phyloP scores from a whole-genome alignment of 768 basidiomycete genomes.

The Suillus plorans region DNA sequence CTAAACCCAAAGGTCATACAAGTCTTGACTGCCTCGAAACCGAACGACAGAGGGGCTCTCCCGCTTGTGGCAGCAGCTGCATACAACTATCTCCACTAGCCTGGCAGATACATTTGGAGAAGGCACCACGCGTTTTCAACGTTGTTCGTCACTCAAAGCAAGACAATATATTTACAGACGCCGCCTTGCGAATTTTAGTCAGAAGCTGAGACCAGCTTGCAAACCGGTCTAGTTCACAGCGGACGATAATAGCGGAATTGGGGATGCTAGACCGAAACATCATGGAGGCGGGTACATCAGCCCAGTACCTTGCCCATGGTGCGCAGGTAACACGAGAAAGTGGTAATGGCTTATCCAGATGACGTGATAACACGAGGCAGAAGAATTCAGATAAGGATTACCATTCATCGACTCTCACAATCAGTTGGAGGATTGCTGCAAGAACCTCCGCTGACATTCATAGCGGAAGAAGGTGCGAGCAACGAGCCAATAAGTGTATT shows the following conservation, averaged over 20 bases:
- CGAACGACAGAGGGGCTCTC: not conserved
- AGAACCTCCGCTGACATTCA: slow-evolving; percentile 3
- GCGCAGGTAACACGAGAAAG: not conserved
- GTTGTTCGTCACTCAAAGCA: not conserved
- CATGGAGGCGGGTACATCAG: not conserved
- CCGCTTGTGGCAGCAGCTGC: not conserved
- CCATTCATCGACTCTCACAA: not conserved
- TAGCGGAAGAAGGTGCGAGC: slow-evolving; percentile 2
- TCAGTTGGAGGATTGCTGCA: slow-evolving; percentile 1
- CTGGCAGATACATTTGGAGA: slow-evolving; percentile 1
- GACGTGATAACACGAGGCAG: not conserved
- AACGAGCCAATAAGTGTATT: not conserved
- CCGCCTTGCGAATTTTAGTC: slow-evolving; percentile 1
- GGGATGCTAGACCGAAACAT: not conserved
- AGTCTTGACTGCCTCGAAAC: not conserved
- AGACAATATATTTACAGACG: slow-evolving; percentile 3
- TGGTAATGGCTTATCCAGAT: not conserved
- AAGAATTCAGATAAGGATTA: not conserved
- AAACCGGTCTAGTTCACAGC: slow-evolving; percentile 3
- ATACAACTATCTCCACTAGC: not conserved
- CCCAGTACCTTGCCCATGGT: not conserved
- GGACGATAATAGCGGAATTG: not conserved
- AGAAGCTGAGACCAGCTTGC: not conserved
- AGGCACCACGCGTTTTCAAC: not conserved
- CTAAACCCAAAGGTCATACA: not conserved